These are phyloP conservation scores for Alternaria ethzedia DNA, from an alignment of 2,329 filamentous ascomycete species.

Conservation along the genomic window DNA sequence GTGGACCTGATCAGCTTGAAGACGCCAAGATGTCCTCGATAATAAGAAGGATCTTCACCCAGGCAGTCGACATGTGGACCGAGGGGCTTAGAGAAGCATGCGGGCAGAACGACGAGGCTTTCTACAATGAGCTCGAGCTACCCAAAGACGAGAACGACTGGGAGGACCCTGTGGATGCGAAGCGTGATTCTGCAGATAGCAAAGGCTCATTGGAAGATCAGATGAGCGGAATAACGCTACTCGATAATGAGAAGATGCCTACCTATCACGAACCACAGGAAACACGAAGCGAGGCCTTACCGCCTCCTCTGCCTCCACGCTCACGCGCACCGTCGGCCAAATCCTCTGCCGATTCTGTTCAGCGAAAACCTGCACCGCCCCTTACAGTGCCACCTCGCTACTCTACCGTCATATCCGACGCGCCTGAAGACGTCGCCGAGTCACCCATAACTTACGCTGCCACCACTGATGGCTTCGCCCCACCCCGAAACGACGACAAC, in stretches of 20 bases:
- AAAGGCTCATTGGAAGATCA: constrained; percentile 45
- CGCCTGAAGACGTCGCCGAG: constrained; percentile 41
- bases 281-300: constrained; percentile 15
- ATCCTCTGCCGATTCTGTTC: constrained; percentile 39
- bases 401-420: constrained; percentile 52
- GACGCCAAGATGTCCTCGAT: constrained; percentile 62
- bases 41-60: constrained; percentile 57
- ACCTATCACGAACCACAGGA: constrained; percentile 21
- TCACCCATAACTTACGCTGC: constrained; percentile 50
- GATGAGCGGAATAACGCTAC: constrained; percentile 51
- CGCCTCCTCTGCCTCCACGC: constrained; percentile 51
- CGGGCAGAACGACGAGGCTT: constrained; percentile 45
- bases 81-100: constrained; percentile 53
- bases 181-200: constrained; percentile 28
- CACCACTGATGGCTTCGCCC: constrained; percentile 50
- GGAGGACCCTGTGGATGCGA: constrained; percentile 55
- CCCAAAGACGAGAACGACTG: constrained; percentile 52
- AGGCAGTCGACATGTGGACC: constrained; percentile 56
- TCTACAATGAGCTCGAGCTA: constrained; percentile 50
- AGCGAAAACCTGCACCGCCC: constrained; percentile 53
- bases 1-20: constrained; percentile 61
- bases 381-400: constrained; percentile 52
- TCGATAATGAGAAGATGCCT: constrained; percentile 48
- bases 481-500: constrained; percentile 25
- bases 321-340: constrained; percentile 30